These are phyloP conservation scores for Termitomyces bulborhizus DNA, from an alignment of 768 basidiomycete genomes.

Conservation along the genomic window DNA sequence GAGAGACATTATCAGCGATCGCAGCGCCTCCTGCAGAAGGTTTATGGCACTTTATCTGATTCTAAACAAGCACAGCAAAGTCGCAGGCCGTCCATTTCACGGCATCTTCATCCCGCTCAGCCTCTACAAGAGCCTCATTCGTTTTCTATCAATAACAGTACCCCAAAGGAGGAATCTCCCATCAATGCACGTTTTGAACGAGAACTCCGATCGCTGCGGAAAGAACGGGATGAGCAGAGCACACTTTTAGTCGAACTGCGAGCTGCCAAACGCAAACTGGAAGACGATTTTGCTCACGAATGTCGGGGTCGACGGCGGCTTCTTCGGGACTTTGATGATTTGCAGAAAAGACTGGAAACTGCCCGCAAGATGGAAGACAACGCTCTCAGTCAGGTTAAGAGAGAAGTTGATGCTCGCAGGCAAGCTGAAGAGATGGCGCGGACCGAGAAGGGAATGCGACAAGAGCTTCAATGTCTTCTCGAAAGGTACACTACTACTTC, in stretches of 20 bases:
- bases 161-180: not conserved
- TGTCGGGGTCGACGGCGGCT: conserved; percentile 29
- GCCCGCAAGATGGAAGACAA: conserved; percentile 24
- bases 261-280: conserved; percentile 36
- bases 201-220: conserved; percentile 33
- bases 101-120: not conserved
- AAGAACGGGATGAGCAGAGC: conserved; percentile 23
- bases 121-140: not conserved
- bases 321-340: conserved; percentile 25
- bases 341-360: conserved; percentile 24
- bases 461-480: conserved; percentile 9
- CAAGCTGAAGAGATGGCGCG: conserved; percentile 56
- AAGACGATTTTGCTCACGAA: conserved; percentile 31
- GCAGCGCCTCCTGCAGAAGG: conserved; percentile 39
- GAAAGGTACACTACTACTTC: conserved; percentile 8
- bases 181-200: conserved; percentile 19
- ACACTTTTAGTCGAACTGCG: conserved; percentile 26
- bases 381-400: conserved; percentile 21
- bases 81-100: not conserved
- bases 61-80: not conserved
- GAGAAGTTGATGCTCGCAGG: conserved; percentile 57
- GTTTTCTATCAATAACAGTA: not conserved
- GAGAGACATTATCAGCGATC: conserved; percentile 33
- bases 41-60: conserved; percentile 29
- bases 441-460: conserved; percentile 20